Percentiles rank a stretch among this genome's conserved stretches.
Conservation (phyloP, 352 stramenopile genomes). For the Elongisporangium senticosum region DNA sequence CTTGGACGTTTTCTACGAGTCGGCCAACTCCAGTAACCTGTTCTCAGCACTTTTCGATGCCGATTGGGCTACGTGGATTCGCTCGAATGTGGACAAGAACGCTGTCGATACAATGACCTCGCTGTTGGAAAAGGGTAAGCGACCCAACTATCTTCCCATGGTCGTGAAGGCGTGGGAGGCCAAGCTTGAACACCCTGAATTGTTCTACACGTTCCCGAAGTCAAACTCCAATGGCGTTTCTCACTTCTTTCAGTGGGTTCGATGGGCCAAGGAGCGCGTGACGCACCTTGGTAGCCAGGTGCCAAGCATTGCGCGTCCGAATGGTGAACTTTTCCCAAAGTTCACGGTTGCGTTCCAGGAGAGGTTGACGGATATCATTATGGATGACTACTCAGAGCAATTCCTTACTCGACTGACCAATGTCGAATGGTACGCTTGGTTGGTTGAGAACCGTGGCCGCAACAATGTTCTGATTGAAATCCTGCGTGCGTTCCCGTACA, state of each 20-base stretch:
- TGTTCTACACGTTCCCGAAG: constrained; percentile 74
- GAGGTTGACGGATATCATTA: constrained; percentile 46
- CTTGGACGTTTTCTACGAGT: constrained; percentile 51
- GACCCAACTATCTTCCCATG: constrained; percentile 47
- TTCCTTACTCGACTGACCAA: constrained; percentile 59
- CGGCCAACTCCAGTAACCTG: constrained; percentile 45
- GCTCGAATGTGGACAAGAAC: constrained; percentile 54
- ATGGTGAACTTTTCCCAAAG: constrained; percentile 50
- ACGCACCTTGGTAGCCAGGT: constrained; percentile 48
- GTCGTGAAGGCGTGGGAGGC: constrained; percentile 64
- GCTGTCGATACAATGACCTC: constrained; percentile 28
- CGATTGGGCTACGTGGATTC: constrained; percentile 52
- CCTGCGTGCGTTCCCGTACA: constrained; percentile 48
- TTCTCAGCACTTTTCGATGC: constrained; percentile 56
- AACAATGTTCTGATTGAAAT: constrained; percentile 67
- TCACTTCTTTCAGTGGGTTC: constrained; percentile 72
- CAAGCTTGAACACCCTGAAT: constrained; percentile 35
- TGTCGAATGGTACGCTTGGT: constrained; percentile 69
- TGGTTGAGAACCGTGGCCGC: constrained; percentile 48
- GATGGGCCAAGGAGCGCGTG: constrained; percentile 77
- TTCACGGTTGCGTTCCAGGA: constrained; percentile 65
- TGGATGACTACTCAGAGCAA: constrained; percentile 56
- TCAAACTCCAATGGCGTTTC: constrained; percentile 45
- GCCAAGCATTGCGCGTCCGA: constrained; percentile 35
- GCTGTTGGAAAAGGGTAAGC: constrained; percentile 35